Percentiles rank a stretch among this genome's conserved stretches.
Conservation (phyloP, 169 alveolate species). For the Eimeria mitis region DNA sequence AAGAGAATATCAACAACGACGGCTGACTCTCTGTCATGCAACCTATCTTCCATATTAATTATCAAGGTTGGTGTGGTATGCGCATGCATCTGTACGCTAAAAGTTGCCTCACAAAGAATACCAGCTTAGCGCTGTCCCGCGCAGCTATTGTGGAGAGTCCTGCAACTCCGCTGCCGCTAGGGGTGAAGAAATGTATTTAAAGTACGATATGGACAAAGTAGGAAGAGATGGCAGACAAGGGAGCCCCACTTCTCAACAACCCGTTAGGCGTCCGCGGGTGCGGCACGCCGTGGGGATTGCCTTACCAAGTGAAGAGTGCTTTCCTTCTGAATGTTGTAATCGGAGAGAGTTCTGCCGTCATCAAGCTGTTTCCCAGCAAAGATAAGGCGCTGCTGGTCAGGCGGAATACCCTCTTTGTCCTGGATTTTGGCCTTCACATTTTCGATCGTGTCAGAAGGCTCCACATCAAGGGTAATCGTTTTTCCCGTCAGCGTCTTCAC, state of each 20-base stretch:
- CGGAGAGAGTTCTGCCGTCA: constrained; percentile 99
- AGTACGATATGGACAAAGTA: not conserved
- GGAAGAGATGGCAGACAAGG: not conserved
- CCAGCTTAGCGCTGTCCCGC: not conserved
- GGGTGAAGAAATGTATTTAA: not conserved
- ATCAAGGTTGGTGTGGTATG: not conserved
- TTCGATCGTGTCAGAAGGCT: constrained; percentile 98
- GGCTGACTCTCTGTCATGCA: not conserved
- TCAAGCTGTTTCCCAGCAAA: constrained; percentile 99
- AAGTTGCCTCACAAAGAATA: not conserved
- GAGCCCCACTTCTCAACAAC: not conserved
- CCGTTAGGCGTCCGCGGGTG: not conserved
- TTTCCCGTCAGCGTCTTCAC: constrained; percentile 99
- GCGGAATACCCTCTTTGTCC: constrained; percentile 95
- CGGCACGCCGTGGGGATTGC: constrained; percentile 43
- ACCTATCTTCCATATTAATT: too few relatives aligned
- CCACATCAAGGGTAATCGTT: constrained; percentile 98
- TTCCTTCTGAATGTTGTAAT: constrained; percentile 99
- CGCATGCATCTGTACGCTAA: not conserved
- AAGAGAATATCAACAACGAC: not conserved
- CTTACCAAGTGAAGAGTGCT: constrained; percentile 86
- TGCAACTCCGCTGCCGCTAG: not conserved
- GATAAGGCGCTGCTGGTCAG: constrained; percentile 99
- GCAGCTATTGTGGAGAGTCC: not conserved
- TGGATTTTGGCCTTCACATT: constrained; percentile 93